Conservation (phyloP, 768 basidiomycete genomes). For the Pleurotus ostreatus region DNA sequence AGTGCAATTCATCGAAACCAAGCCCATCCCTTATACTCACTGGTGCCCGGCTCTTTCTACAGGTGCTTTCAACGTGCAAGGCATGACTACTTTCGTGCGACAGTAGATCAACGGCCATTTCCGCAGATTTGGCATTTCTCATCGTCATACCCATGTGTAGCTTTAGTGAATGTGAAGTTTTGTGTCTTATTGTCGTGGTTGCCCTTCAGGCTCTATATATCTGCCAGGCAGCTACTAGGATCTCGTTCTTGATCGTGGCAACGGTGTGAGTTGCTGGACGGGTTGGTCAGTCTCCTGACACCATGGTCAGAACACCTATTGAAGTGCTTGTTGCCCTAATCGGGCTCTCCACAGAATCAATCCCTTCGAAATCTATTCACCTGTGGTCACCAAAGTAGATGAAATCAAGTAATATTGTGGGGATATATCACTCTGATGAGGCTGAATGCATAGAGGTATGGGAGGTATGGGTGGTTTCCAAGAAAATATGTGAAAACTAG, state of each 20-base stretch:
- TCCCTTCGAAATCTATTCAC: neutral
- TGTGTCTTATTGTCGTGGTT: too few relatives aligned
- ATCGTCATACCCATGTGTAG: too few relatives aligned
- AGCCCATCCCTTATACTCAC: neutral
- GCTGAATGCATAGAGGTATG: neutral
- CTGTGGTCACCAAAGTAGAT: neutral
- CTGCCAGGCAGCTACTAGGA: too few relatives aligned
- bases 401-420: conserved; percentile 1
- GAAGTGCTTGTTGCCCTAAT: neutral
- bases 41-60: neutral
- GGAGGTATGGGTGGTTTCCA: conserved; percentile 3
- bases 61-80: conserved; percentile 32
- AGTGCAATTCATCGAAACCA: conserved; percentile 10
- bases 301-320: neutral
- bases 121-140: too few relatives aligned
- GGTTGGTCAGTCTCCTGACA: too few relatives aligned
- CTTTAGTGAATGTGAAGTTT: too few relatives aligned
- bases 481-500: conserved; percentile 7
- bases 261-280: too few relatives aligned
- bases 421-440: neutral
- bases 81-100: conserved; percentile 28
- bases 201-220: too few relatives aligned
- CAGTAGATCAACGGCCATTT: conserved; percentile 9
- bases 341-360: neutral
- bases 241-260: too few relatives aligned